Base-by-base conservation (phyloP, 2,329 filamentous ascomycete genomes). In the Xylariaceae sp. region DNA sequence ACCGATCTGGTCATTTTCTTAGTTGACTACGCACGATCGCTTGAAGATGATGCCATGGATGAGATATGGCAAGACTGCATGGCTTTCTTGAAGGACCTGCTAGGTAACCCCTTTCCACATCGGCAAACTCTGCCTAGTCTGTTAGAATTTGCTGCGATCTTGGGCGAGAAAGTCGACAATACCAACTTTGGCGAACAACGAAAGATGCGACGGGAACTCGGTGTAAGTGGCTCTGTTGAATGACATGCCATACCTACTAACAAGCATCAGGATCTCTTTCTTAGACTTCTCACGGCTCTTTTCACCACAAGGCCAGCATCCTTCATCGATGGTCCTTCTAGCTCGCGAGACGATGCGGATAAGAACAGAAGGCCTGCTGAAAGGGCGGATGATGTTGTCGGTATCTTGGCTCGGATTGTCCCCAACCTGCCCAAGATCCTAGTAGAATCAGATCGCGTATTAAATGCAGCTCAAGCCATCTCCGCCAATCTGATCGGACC, bases 31-130 rank as follows among this genome's bases (percentile, higher is more conserved):
- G 86, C 90, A 0, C 82, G 82, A 30, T 94, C 91, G 0, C 76
- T 97, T 11, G 94, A 99, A 63, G 94, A 99, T 62, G 94, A 99
- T 72, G 88, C 94, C 14, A 92, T 96, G 80, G 94, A 99, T 62
- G 94, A 99, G 69, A 96, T 99, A 43, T 99, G 94, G 94, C 79
- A 85, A 38, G 92, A 99, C 65, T 99, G 92, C 66, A 90, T 91
- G 62, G 82, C 86, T 0, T 99, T 99, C 67, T 69, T 97, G 52
- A 87, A 85, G 55, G 95, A 99, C 65, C 80, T 99, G 27, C 76
- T 99, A 27, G 84, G 86, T 19, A 99, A 99, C 63, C 95, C 94
- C 1, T 90, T 99, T 62, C 94, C 94, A 2, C 92, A 99, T 70
- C 80, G 94, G 48, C 91, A 96, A 64, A 92, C 91, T 7, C 71